Evolutionary conservation across 805 yeast species (phyloP), one percentile per base, ranked within the genome.

Genomic region (Saturnispora saitoi): DNA sequence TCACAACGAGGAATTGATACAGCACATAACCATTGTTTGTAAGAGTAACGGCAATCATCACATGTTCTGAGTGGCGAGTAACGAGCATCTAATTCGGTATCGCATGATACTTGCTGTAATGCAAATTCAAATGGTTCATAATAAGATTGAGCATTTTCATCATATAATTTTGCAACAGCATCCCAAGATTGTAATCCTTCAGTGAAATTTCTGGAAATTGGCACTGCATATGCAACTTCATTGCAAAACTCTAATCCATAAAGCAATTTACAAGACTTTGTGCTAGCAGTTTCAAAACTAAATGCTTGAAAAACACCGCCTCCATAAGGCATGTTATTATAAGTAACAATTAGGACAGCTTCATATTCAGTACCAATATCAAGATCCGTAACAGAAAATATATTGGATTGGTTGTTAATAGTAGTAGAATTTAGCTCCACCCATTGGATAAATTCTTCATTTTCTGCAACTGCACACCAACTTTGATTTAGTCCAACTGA

Each of bases 1-100:
- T 86, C 72, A 58, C 99, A 91, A 29, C 97, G 70, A 0, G 98
- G 98, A 5, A 91, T 86, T 0, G 88, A 71, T 4, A 88, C 87
- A 0, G 95, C 73, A 66, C 99, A 91, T 17, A 93, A 72, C 99
- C 99, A 91, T 57, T 81, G 73, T 57, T 78, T 80, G 63, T 91
- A 91, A 1, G 90, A 73, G 2, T 62, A 54, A 1, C 74, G 72
- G 62, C 99, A 91, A 58, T 86, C 80, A 12, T 69, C 72, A 59
- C 99, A 91, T 0, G 83, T 71, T 34, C 78, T 63, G 22, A 91
- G 59, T 9, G 95, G 87, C 1, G 96, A 86, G 63, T 75, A 91
- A 5, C 78, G 58, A 2, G 87, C 74, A 51, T 80, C 89, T 14
- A 69, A 64, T 30, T 76, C 78, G 1, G 83, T 72, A 54, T 85